phyloP scores from a whole-genome alignment of 2,329 filamentous ascomycete genomes.

The Scleromitrula shiraiana region DNA sequence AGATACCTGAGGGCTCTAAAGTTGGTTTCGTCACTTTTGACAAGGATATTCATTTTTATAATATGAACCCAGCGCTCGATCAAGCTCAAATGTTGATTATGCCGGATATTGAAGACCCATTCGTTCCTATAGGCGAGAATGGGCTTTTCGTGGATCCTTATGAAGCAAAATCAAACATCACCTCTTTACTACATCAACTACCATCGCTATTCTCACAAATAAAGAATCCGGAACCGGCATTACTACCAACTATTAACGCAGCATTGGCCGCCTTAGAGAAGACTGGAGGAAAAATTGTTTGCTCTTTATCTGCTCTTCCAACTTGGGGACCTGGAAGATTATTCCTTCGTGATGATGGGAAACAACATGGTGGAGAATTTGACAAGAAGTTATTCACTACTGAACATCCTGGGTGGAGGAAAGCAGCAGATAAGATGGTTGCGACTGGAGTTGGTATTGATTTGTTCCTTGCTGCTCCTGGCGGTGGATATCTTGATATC shows the following conservation, averaged over 20 bases:
- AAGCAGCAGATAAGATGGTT: conserved; percentile 79
- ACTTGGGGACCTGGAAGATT: conserved; percentile 86
- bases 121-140: conserved; percentile 83
- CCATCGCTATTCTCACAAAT: conserved; percentile 80
- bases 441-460: conserved; percentile 81
- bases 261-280: conserved; percentile 74
- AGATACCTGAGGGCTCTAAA: conserved; percentile 70
- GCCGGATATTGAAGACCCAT: conserved; percentile 94
- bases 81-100: conserved; percentile 98
- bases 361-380: conserved; percentile 75
- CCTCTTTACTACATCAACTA: conserved; percentile 73
- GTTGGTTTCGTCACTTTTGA: conserved; percentile 95
- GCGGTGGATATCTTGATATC: conserved; percentile 85
- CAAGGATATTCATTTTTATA: conserved; percentile 97
- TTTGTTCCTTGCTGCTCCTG: conserved; percentile 88
- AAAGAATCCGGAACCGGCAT: conserved; percentile 84
- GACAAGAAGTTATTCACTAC: conserved; percentile 90
- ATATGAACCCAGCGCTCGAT: conserved; percentile 70
- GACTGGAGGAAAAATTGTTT: conserved; percentile 88
- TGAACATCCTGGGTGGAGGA: conserved; percentile 82
- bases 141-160: conserved; percentile 92
- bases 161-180: conserved; percentile 81
- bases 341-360: conserved; percentile 80
- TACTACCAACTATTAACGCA: conserved; percentile 77
- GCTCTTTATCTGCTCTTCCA: conserved; percentile 77